phyloP scores from a whole-genome alignment of 2,329 filamentous ascomycete genomes.

The Cercospora berteroae region DNA sequence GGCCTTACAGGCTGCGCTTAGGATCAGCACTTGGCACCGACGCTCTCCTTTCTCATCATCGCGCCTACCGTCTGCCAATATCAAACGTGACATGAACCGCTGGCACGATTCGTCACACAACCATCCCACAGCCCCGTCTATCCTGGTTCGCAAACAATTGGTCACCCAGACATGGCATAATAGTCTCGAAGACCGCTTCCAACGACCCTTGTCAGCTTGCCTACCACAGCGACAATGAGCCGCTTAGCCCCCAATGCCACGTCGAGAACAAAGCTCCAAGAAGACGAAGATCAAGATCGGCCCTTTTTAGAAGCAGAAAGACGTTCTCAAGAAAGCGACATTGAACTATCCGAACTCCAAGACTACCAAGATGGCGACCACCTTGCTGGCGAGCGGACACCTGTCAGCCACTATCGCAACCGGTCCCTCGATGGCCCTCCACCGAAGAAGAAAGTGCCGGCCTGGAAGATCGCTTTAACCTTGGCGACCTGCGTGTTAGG shows the following conservation, averaged over 20 bases:
- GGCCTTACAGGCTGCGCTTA: background rate
- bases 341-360: conserved; percentile 18
- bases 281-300: conserved; percentile 23
- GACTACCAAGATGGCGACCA: conserved; percentile 10
- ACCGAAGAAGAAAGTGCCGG: conserved; percentile 20
- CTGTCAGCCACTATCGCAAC: conserved; percentile 20
- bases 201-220: background rate
- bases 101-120: background rate
- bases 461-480: conserved; percentile 26
- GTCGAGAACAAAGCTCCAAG: conserved; percentile 13
- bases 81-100: background rate
- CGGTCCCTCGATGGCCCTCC: conserved; percentile 14
- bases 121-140: background rate
- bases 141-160: background rate
- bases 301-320: conserved; percentile 27
- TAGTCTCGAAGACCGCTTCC: background rate
- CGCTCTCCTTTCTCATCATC: background rate
- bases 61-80: background rate
- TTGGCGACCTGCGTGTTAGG: conserved; percentile 33
- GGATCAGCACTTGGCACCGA: background rate
- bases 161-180: background rate
- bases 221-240: conserved; percentile 18
- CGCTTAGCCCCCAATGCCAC: conserved; percentile 17
- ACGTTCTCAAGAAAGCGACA: conserved; percentile 22
- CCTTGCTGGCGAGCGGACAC: conserved; percentile 26